phyloP scores from a whole-genome alignment of 805 yeast species.

The Candida adriatica region DNA sequence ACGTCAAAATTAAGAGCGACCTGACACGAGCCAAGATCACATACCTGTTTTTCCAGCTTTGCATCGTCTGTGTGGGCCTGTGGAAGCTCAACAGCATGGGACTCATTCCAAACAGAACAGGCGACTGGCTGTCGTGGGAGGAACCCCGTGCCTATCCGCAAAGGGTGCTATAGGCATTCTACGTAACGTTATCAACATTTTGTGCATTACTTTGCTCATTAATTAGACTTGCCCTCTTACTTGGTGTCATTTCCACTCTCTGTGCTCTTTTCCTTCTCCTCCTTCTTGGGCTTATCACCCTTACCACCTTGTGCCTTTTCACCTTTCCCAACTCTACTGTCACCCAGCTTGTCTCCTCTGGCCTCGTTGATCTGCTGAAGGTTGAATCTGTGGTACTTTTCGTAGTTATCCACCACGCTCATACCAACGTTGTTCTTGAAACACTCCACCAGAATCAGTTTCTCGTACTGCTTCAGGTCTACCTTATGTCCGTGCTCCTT shows the following conservation, averaged over 20 bases:
- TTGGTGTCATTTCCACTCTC: neutral
- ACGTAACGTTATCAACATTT: neutral
- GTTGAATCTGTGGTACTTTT: conserved; percentile 60
- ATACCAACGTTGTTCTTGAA: conserved; percentile 85
- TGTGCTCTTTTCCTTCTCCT: neutral
- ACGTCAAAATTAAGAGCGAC: conserved; percentile 29
- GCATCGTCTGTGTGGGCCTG: conserved; percentile 65
- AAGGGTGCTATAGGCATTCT: conserved; percentile 2
- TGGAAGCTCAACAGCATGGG: conserved; percentile 89
- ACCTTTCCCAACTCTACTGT: conserved; percentile 10
- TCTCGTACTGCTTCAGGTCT: conserved; percentile 73
- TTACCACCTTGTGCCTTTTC: conserved; percentile 1
- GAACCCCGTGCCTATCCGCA: conserved; percentile 24
- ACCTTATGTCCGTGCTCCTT: conserved; percentile 65
- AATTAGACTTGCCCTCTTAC: no score
- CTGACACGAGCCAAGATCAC: conserved; percentile 23
- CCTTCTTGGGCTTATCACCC: neutral
- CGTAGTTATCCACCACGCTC: conserved; percentile 68
- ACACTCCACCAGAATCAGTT: conserved; percentile 77
- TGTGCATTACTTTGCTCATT: no score
- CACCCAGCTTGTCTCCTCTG: conserved; percentile 13
- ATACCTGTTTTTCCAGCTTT: conserved; percentile 40
- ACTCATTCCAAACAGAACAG: conserved; percentile 72
- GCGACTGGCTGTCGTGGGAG: conserved; percentile 95
- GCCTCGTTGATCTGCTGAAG: conserved; percentile 68